Evolutionary conservation across 2,329 filamentous ascomycete genomes (phyloP), one percentile per base, ranked within the genome.

Genomic region (Raffaelea arxii): DNA sequence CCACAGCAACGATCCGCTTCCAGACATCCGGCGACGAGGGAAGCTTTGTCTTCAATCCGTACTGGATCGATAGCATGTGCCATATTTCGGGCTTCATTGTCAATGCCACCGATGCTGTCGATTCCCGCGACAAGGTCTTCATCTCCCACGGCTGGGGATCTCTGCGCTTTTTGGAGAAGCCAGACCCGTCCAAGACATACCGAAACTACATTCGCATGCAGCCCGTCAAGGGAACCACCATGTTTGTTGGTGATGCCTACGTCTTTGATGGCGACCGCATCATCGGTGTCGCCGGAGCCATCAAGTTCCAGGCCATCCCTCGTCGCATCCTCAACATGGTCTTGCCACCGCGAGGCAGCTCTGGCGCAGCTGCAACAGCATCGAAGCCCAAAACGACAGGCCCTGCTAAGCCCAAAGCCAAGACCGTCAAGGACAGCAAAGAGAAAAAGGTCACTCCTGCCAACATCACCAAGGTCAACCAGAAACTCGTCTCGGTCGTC

Each of bases 251-350:
- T 38, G 72, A 78, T 51, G 72, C 70, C 10, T 75, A 75, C 50
- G 61, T 78, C 52, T 75, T 78, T 47, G 71, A 77, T 23, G 68
- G 69, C 35, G 71, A 74, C 27, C 63, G 58, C 44, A 64, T 75
- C 32, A 68, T 75, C 2, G 72, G 68, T 37, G 57, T 74, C 9
- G 58, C 62, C 27, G 65, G 70, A 44, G 78, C 80, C 43, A 70
- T 84, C 54, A 80, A 79, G 62, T 84, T 85, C 68, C 75, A 78
- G 59, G 71, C 76, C 54, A 81, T 84, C 46, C 80, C 81, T 30
- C 79, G 82, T 55, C 75, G 76, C 55, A 69, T 81, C 22, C 68
- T 85, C 50, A 82, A 83, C 66, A 73, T 79, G 54, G 74, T 86
- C 60, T 65, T 86, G 51, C 80, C 82, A 46, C 80, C 80, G 2